phyloP scores from a whole-genome alignment of 1,139 yeast genomes.

The Blastobotrys proliferans region DNA sequence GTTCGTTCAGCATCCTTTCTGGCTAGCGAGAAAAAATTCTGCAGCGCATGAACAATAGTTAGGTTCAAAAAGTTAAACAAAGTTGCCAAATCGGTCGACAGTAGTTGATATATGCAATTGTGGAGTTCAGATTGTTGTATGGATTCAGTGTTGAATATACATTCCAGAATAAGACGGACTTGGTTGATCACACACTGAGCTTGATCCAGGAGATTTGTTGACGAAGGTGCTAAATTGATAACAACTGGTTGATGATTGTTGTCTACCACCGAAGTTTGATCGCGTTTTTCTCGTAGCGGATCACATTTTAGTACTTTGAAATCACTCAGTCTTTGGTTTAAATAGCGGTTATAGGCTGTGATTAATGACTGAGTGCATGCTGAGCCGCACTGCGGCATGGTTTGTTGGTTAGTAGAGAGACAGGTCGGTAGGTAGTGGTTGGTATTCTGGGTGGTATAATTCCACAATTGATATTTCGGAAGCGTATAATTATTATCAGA shows the following conservation, averaged over 20 bases:
- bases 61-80: constrained; percentile 24
- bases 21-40: constrained; percentile 25
- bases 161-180: constrained; percentile 24
- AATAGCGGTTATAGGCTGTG: constrained; percentile 25
- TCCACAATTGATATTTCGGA: constrained; percentile 15
- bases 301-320: constrained; percentile 21
- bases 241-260: constrained; percentile 11
- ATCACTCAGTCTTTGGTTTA: constrained; percentile 24
- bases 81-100: constrained; percentile 26
- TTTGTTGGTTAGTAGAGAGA: constrained; percentile 8
- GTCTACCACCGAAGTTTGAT: constrained; percentile 21
- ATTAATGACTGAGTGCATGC: constrained; percentile 16
- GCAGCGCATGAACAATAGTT: constrained; percentile 24
- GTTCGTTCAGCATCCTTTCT: constrained; percentile 27
- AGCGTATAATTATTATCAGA: constrained; percentile 18
- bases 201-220: constrained; percentile 22
- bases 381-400: constrained; percentile 15
- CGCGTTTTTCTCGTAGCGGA: constrained; percentile 24
- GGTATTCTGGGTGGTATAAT: constrained; percentile 8
- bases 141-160: constrained; percentile 21
- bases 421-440: too few species aligned
- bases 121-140: constrained; percentile 21
- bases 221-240: constrained; percentile 16
- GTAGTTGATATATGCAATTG: constrained; percentile 21
- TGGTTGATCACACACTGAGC: constrained; percentile 25